Percentiles rank a stretch among this genome's conserved stretches.
Evolutionary conservation across 805 yeast species (phyloP).

Genomic region (Starmerella tilneyi): DNA sequence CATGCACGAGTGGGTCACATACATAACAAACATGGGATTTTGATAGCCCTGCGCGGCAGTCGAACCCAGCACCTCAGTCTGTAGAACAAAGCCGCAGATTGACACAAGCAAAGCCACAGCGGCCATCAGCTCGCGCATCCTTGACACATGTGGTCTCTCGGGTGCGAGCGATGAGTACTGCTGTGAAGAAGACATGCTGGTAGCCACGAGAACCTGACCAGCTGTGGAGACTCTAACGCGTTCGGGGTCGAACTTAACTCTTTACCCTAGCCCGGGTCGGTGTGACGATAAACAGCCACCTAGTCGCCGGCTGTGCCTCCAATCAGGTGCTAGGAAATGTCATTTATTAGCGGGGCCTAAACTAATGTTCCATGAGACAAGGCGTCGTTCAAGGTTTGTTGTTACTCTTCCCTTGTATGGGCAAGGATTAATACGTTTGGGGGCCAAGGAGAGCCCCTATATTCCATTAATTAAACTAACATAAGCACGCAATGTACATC

Average conservation of each 20-base stretch:
- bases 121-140: conserved; percentile 38
- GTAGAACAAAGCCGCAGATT: conserved; percentile 55
- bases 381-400: too few relatives aligned
- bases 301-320: too few relatives aligned
- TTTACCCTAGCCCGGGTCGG: background rate
- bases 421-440: too few relatives aligned
- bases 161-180: background rate
- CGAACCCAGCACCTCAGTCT: conserved; percentile 70
- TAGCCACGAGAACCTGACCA: background rate
- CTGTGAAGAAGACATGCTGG: background rate
- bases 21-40: conserved; percentile 56
- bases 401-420: too few relatives aligned
- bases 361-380: too few relatives aligned
- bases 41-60: conserved; percentile 48
- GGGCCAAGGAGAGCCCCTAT: too few relatives aligned
- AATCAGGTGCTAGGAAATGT: too few relatives aligned
- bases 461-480: too few relatives aligned
- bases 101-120: conserved; percentile 40
- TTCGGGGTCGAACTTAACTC: too few relatives aligned
- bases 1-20: conserved; percentile 72
- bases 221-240: too few relatives aligned
- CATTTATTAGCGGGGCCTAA: too few relatives aligned
- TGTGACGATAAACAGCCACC: background rate
- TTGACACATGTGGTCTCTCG: conserved; percentile 6
- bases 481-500: background rate